Base-by-base conservation (phyloP, 208 protist genomes). In the Trypanosoma cruzi region DNA sequence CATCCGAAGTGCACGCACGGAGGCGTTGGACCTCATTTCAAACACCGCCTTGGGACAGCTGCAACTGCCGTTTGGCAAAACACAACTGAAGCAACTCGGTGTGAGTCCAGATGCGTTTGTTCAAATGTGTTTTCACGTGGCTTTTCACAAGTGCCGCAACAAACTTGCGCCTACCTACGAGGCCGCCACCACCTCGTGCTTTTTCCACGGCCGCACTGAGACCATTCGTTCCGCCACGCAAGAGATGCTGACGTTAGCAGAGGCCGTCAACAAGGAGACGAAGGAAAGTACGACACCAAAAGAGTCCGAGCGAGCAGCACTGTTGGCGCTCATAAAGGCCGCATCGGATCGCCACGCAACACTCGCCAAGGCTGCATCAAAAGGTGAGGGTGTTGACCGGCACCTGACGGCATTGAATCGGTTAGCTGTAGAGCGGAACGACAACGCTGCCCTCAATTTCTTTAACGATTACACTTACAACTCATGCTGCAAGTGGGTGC, bases 401-500 rank as follows among this genome's bases (percentile, higher is more conserved):
- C 96, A 98, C 66, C 64, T 98, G 40, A 86, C 84, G 40, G 92
- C 86, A 0, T 77, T 98, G 54, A 85, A 88, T n/a, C 77, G 94
- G 55, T 37, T 96, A 11, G 90, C 90, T 1, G 62, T 68, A 22
- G 79, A 68, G 37, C 86, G 80, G 56, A 65, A 75, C 16, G 89
- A 95, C 73, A 79, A 81, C 57, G 85, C 85, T 1, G 88, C 76
- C 3, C 75, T 94, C 2, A 77, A 74, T 66, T 96, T 97, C 74
- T 96, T 96, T 64, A 77, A 93, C 31, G 89, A 95, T 56, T 79
- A 85, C 6, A 22, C 93, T 29, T 95, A 91, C 61, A 71, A 59
- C 10, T 63, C 63, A 18, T 86, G 74, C 54, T 79, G 64, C 59
- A 85, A 24, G 29, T 85, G 79, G 68, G 36, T 79, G 46, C 58